Conservation (phyloP, 441 rosid genomes). For the Syzygium malaccense region DNA sequence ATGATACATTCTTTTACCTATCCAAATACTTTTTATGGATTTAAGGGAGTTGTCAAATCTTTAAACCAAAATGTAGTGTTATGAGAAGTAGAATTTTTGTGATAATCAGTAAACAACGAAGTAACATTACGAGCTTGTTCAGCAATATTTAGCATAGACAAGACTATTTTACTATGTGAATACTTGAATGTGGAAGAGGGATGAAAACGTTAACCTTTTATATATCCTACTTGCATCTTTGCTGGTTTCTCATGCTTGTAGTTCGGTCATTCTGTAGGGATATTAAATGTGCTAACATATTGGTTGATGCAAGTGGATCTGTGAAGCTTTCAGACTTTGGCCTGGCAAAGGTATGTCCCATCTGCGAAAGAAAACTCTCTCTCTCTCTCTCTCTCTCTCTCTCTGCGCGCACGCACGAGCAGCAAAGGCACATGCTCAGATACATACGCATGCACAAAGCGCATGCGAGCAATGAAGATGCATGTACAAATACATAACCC, state of each 20-base stretch:
- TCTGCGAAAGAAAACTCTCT: background rate
- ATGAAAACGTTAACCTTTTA: background rate
- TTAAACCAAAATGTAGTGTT: background rate
- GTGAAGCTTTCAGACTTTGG: conserved; percentile 14
- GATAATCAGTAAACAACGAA: background rate
- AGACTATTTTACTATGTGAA: background rate
- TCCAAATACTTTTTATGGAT: background rate
- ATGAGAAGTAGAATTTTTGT: background rate
- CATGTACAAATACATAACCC: background rate
- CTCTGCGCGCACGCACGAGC: background rate
- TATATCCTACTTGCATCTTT: accelerated
- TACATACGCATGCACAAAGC: background rate
- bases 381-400: background rate
- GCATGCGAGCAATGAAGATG: background rate
- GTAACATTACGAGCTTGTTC: background rate
- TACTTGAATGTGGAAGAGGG: background rate
- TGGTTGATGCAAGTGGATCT: background rate
- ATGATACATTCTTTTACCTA: background rate
- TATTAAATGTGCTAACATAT: conserved; percentile 1
- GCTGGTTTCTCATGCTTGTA: background rate
- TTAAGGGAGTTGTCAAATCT: background rate
- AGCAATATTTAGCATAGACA: background rate
- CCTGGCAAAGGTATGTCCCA: conserved; percentile 1
- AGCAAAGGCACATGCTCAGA: background rate
- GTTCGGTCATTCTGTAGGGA: background rate